Evolutionary conservation across 805 yeast genomes (phyloP), one percentile per base, ranked within the genome.

Genomic region (Candida nonsorbophila): DNA sequence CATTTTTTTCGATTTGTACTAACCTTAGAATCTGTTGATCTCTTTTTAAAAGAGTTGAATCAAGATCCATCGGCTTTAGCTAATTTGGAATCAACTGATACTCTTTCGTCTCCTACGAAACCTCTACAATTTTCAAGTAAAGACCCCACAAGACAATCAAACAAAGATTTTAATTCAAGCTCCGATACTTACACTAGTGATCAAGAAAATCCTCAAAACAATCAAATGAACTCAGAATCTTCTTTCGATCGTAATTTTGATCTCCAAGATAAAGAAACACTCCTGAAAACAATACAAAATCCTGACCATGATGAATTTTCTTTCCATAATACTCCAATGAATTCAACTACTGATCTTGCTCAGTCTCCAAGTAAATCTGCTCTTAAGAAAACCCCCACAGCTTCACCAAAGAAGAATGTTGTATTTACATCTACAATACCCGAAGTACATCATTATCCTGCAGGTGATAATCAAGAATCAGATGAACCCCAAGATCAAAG

Each of bases 171-270:
- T 32, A 59, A 55, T 37, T 63, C 69, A 5, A 51, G 62, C 29
- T 56, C 68, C 4, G 71, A 64, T 29, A 64, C 71, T 6, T 63
- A 50, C 25, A 58, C 58, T 12, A 59, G 66, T 36, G 66, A 62
- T 15, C 19, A 14, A 12, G 14, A 15, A 6, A 16, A 15, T 21
- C 26, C 18, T 13, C 16, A 9, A 6, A 19, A 24, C 13, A 20
- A 23, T 19, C 17, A 28, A 11, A 28, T 28, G 32, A 13, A 24
- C 9, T 18, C 18, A 11, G 14, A 24, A n/a, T 24, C 18, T 20
- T 37, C 46, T 3, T 41, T 49, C 30, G 48, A 41, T 17, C 25
- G 51, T 16, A 51, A 52, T 33, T 53, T 53, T 24, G 43, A 42
- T 24, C 19, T 40, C 23, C 40, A 43, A n/a, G 30, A 39, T 22